phyloP scores from a whole-genome alignment of 106 monocot species.

The Dactylorhiza incarnata region DNA sequence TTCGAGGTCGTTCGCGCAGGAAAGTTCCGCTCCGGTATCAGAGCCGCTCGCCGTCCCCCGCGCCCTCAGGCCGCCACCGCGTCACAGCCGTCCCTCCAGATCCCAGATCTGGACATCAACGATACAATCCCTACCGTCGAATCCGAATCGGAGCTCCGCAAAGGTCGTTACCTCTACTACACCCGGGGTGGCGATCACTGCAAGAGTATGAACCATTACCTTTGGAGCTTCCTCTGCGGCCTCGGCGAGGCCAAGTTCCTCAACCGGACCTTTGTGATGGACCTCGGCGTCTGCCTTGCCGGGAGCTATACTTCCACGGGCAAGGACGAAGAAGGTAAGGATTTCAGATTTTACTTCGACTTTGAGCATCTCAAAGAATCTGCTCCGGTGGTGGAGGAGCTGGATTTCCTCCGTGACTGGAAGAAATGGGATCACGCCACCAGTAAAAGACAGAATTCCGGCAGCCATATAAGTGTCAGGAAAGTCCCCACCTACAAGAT shows the following conservation, averaged over 20 bases:
- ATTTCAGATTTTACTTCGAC: conserved; percentile 92
- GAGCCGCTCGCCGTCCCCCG: conserved; percentile 28
- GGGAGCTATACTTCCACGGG: conserved; percentile 39
- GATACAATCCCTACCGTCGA: conserved; percentile 68
- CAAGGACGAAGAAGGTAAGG: conserved; percentile 76
- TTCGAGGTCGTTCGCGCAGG: conserved; percentile 36
- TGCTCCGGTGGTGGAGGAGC: conserved; percentile 71
- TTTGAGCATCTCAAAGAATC: conserved; percentile 86
- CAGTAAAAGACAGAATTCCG: background rate
- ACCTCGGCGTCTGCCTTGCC: conserved; percentile 62
- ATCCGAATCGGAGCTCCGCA: conserved; percentile 60
- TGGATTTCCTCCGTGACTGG: conserved; percentile 83
- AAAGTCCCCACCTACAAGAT: conserved; percentile 40
- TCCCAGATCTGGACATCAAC: conserved; percentile 66
- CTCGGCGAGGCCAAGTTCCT: conserved; percentile 79
- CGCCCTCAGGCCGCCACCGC: background rate
- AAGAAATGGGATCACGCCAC: conserved; percentile 37
- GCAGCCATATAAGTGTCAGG: background rate
- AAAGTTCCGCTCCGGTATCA: conserved; percentile 69
- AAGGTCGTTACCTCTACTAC: conserved; percentile 59
- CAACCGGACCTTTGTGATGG: conserved; percentile 91
- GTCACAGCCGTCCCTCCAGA: conserved; percentile 19
- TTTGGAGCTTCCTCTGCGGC: conserved; percentile 91
- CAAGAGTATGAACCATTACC: conserved; percentile 89
- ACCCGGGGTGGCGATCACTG: conserved; percentile 75